Evolutionary conservation across 768 basidiomycete genomes (phyloP).

Genomic region (Pulveroboletus sp.): DNA sequence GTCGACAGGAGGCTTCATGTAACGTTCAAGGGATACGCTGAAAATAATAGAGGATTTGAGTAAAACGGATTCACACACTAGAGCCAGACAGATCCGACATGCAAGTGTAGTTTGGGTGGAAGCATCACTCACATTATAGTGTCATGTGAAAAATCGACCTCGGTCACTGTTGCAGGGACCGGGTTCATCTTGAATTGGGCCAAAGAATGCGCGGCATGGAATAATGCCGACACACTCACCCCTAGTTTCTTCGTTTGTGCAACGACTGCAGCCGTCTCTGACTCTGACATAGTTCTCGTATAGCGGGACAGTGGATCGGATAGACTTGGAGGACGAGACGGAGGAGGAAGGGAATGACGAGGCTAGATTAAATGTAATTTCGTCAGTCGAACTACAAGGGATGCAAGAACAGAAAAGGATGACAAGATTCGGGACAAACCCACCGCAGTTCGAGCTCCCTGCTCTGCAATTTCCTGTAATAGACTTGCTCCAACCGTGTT

Average conservation of each 20-base stretch:
- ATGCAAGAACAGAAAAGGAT: no score
- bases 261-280: conserved; percentile 9
- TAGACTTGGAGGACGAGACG: conserved; percentile 3
- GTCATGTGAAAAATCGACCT: conserved; percentile 13
- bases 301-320: conserved; percentile 6
- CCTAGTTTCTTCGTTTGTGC: conserved; percentile 9
- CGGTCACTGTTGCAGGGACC: conserved; percentile 1
- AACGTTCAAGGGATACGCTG: no score
- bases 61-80: no score
- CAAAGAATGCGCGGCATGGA: conserved; percentile 22
- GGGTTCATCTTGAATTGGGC: conserved; percentile 21
- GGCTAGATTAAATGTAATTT: neutral
- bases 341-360: conserved; percentile 6
- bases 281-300: neutral
- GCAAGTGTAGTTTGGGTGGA: neutral
- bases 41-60: no score
- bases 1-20: neutral
- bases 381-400: neutral
- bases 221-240: conserved; percentile 10
- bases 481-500: conserved; percentile 9
- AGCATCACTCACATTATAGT: conserved; percentile 6
- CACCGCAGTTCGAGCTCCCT: conserved; percentile 7
- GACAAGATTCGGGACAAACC: neutral
- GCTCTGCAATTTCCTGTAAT: conserved; percentile 8
- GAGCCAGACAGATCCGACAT: neutral